These are phyloP conservation scores for Cordia subcordata DNA, from an alignment of 257 asterid species.

Conservation along the genomic window DNA sequence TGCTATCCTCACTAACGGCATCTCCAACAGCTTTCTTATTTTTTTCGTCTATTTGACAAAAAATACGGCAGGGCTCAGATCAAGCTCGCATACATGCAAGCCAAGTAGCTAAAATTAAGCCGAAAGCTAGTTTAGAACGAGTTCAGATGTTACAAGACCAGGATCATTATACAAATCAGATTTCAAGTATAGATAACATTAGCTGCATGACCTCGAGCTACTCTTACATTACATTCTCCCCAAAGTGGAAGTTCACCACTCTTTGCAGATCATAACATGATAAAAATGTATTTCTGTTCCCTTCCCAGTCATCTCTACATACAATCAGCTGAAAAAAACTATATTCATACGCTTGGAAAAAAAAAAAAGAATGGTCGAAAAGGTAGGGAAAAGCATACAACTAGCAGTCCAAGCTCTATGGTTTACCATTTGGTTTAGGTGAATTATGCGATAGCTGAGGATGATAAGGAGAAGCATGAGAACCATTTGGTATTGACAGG, in stretches of 20 bases:
- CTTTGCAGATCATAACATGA: conserved; percentile 20
- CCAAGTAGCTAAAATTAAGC: too few relatives aligned
- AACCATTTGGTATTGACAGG: conserved; percentile 63
- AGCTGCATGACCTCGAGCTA: conserved; percentile 15
- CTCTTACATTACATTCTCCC: conserved; percentile 38
- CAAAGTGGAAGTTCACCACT: conserved; percentile 25
- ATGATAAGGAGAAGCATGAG: conserved; percentile 68
- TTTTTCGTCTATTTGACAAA: too few relatives aligned
- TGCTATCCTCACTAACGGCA: too few relatives aligned
- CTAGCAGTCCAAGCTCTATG: conserved; percentile 25
- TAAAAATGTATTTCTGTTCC: conserved; percentile 26
- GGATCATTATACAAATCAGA: too few relatives aligned
- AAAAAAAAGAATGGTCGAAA: conserved; percentile 30
- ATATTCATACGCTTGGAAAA: conserved; percentile 22
- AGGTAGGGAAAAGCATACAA: conserved; percentile 7
- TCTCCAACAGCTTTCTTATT: too few relatives aligned
- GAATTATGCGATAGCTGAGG: conserved; percentile 52
- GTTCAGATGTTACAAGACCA: too few relatives aligned
- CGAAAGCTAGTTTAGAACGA: too few relatives aligned
- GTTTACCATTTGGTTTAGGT: conserved; percentile 69
- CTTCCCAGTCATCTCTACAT: conserved; percentile 20
- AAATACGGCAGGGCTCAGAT: too few relatives aligned
- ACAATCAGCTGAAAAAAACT: conserved; percentile 21
- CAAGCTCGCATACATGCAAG: too few relatives aligned
- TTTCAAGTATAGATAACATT: too few relatives aligned